phyloP scores from a whole-genome alignment of 129 eudicot genomes.

The Flaveria robusta region DNA sequence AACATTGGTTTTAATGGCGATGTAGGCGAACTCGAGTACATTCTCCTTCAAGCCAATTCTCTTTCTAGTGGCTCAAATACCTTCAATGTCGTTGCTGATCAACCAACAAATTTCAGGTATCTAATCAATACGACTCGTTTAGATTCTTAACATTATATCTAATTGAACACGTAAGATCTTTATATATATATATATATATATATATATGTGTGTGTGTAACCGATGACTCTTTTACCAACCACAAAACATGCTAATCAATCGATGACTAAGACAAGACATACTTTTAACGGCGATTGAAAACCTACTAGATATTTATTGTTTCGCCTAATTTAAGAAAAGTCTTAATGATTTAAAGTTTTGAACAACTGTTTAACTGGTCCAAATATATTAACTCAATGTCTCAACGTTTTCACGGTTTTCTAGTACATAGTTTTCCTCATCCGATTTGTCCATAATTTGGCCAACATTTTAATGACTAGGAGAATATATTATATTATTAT shows the following conservation, averaged over 20 bases:
- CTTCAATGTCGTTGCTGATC: slow-evolving; percentile 35
- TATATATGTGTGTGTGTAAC: too few species aligned
- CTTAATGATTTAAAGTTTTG: not conserved
- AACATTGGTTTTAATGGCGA: slow-evolving; percentile 88
- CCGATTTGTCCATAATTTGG: slow-evolving; percentile 34
- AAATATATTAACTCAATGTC: slow-evolving; percentile 15
- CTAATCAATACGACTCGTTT: too few species aligned
- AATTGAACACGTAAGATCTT: not conserved
- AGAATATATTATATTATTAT: slow-evolving; percentile 30
- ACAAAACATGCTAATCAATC: not conserved
- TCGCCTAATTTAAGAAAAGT: not conserved
- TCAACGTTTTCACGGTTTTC: slow-evolving; percentile 12
- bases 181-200: too few species aligned
- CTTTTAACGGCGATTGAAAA: not conserved
- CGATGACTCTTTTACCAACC: not conserved
- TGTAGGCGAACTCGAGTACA: slow-evolving; percentile 85
- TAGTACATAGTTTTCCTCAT: slow-evolving; percentile 36
- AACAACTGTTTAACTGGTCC: slow-evolving; percentile 25
- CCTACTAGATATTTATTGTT: not conserved
- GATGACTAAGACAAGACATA: slow-evolving; percentile 13
- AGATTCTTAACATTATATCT: too few species aligned
- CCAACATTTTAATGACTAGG: slow-evolving; percentile 38
- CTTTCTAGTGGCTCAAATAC: slow-evolving; percentile 24
- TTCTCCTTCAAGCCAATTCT: slow-evolving; percentile 71
- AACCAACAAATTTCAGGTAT: slow-evolving; percentile 75